These are phyloP conservation scores for Fusarium illudens DNA, from an alignment of 2,329 filamentous ascomycete species.

Conservation along the genomic window DNA sequence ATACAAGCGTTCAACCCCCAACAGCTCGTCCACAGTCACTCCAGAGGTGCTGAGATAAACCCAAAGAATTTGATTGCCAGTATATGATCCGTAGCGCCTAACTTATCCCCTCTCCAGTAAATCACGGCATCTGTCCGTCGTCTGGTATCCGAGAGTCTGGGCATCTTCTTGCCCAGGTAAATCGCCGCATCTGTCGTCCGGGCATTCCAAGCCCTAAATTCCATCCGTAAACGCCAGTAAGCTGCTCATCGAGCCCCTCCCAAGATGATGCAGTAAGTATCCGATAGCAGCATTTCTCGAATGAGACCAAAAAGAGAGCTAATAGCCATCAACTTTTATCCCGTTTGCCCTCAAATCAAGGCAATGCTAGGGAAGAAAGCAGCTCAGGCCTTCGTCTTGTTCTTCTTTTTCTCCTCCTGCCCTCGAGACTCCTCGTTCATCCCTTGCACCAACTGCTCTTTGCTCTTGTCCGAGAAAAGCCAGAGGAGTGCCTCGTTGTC, in stretches of 20 bases:
- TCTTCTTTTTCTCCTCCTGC: background rate
- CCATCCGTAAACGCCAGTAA: no score
- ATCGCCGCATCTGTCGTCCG: no score
- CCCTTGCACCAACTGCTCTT: accelerated
- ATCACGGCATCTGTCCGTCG: background rate
- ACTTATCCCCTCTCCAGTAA: background rate
- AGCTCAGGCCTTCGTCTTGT: background rate
- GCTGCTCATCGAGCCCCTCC: no score
- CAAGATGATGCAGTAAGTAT: no score
- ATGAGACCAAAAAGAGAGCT: background rate
- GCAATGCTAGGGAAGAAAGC: accelerated
- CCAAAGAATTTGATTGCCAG: background rate
- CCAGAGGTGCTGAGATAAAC: no score
- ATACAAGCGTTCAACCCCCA: no score
- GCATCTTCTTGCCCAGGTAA: background rate
- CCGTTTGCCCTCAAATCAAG: background rate
- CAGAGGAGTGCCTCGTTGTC: background rate
- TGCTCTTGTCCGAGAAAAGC: constrained; percentile 8
- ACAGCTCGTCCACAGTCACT: no score
- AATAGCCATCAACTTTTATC: background rate
- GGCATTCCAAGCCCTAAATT: no score
- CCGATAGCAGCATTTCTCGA: background rate
- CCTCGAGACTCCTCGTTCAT: background rate
- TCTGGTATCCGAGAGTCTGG: background rate
- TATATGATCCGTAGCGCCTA: background rate